These are phyloP conservation scores for Coniochaeta sp. DNA, from an alignment of 2,329 filamentous ascomycete genomes.

Conservation along the genomic window DNA sequence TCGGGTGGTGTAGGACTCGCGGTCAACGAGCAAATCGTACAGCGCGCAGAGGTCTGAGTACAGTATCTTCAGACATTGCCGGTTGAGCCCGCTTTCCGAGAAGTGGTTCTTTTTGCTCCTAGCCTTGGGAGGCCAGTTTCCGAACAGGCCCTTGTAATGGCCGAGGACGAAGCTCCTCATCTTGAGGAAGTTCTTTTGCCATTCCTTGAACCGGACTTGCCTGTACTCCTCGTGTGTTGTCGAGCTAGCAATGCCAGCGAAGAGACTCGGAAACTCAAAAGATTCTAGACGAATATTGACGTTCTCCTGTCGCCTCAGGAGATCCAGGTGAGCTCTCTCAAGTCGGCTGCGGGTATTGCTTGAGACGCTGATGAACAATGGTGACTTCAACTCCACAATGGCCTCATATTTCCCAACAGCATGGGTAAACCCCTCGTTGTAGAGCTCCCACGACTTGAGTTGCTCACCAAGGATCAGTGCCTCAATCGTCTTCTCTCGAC, in stretches of 20 bases:
- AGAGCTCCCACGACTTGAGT: constrained; percentile 74
- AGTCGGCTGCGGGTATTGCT: constrained; percentile 68
- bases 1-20: constrained; percentile 68
- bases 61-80: constrained; percentile 70
- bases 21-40: constrained; percentile 84
- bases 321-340: constrained; percentile 73
- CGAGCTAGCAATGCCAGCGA: constrained; percentile 80
- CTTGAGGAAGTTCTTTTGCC: constrained; percentile 67
- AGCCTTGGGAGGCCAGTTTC: constrained; percentile 84
- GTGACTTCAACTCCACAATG: constrained; percentile 57
- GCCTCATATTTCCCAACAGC: constrained; percentile 80
- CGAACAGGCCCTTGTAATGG: constrained; percentile 55
- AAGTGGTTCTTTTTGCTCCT: constrained; percentile 88
- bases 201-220: constrained; percentile 73
- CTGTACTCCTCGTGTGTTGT: constrained; percentile 71
- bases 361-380: constrained; percentile 65
- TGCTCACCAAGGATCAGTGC: constrained; percentile 82
- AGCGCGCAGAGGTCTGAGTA: constrained; percentile 81
- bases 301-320: constrained; percentile 63
- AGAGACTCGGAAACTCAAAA: constrained; percentile 88
- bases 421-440: constrained; percentile 88
- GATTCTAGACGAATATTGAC: constrained; percentile 70
- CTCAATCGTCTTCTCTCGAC: constrained; percentile 83
- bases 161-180: constrained; percentile 67
- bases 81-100: constrained; percentile 78